phyloP scores from a whole-genome alignment of 306 rosid species.

The Neltuma alba region DNA sequence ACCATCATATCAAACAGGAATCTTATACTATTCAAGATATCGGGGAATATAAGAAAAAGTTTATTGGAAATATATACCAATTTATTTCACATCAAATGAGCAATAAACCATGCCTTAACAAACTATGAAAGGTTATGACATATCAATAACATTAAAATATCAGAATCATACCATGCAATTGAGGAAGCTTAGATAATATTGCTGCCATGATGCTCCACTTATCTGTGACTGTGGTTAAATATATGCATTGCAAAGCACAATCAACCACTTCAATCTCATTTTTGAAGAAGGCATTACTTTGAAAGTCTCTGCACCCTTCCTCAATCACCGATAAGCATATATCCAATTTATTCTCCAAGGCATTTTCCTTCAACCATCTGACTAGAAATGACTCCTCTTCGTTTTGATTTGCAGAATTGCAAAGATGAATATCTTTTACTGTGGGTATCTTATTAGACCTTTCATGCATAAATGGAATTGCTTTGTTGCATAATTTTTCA shows the following conservation, averaged over 20 bases:
- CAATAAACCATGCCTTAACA: conserved; percentile 25
- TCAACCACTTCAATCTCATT: conserved; percentile 79
- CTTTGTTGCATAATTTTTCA: conserved; percentile 65
- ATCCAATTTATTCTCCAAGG: conserved; percentile 80
- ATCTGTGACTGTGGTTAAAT: conserved; percentile 81
- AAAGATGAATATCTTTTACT: conserved; percentile 38
- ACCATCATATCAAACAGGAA: not conserved
- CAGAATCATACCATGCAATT: conserved; percentile 61
- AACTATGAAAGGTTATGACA: conserved; percentile 27
- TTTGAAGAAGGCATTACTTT: conserved; percentile 56
- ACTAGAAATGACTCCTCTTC: conserved; percentile 74
- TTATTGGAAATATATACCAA: not conserved
- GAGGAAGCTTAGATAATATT: conserved; percentile 83
- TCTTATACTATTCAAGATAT: not conserved
- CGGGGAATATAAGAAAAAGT: not conserved
- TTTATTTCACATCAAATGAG: conserved; percentile 1
- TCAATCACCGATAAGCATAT: conserved; percentile 76
- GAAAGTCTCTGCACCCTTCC: conserved; percentile 79
- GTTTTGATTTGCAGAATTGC: conserved; percentile 41
- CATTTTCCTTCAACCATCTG: conserved; percentile 92
- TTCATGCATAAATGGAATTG: conserved; percentile 79
- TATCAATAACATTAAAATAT: conserved; percentile 31
- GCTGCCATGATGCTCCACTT: conserved; percentile 87
- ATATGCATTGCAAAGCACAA: conserved; percentile 92
- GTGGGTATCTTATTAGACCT: conserved; percentile 48